These are phyloP conservation scores for Ustilago loliicola DNA, from an alignment of 1,284 basidiomycete species.

Conservation along the genomic window DNA sequence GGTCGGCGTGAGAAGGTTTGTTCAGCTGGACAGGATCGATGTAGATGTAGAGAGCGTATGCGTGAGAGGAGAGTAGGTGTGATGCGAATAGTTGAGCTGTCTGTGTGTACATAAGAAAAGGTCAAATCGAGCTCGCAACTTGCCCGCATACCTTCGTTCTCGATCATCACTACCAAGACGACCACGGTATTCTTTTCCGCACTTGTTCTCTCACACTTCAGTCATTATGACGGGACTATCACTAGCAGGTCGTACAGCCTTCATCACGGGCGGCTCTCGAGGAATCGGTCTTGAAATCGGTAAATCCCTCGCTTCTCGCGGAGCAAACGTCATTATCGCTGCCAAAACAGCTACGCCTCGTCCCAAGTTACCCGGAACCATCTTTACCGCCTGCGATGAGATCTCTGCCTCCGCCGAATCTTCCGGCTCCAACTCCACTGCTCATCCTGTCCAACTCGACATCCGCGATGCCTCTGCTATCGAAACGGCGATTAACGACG, in stretches of 20 bases:
- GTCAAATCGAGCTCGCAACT: not conserved
- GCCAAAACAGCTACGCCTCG: constrained; percentile 57
- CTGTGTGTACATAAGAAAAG: too few species aligned
- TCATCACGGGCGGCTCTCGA: constrained; percentile 60
- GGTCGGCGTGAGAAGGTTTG: too few species aligned
- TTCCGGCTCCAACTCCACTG: constrained; percentile 28
- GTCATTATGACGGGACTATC: constrained; percentile 20
- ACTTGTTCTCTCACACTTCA: not conserved
- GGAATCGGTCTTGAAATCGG: constrained; percentile 66
- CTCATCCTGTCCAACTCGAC: constrained; percentile 67
- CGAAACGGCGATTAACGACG: constrained; percentile 54
- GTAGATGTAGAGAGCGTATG: too few species aligned
- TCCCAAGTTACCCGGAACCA: constrained; percentile 68
- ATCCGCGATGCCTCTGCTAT: constrained; percentile 63
- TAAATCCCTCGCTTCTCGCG: constrained; percentile 51
- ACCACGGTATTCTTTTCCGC: not conserved
- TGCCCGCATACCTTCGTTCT: not conserved
- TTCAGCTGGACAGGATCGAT: too few species aligned
- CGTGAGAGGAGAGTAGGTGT: too few species aligned
- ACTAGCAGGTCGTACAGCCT: constrained; percentile 37
- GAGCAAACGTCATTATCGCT: constrained; percentile 64
- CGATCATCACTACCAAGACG: constrained; percentile 2
- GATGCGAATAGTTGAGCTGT: too few species aligned
- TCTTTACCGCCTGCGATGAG: constrained; percentile 68
- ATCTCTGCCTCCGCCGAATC: constrained; percentile 51